Conservation (phyloP, 2,329 filamentous ascomycete species). For the Fusarium poae region DNA sequence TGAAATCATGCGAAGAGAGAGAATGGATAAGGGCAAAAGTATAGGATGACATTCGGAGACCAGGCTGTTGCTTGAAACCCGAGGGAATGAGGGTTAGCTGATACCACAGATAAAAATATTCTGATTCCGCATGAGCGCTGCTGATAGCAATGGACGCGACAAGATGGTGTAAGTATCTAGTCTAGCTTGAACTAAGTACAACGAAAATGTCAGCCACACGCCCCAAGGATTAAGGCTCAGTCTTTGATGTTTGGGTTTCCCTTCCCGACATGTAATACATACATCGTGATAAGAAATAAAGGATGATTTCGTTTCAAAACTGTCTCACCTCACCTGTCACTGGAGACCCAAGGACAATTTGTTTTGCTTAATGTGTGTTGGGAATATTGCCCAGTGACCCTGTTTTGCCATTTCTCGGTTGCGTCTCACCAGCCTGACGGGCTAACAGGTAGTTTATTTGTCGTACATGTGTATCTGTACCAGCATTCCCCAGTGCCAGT, state of each 20-base stretch:
- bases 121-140: background rate
- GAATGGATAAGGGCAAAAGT: slow-evolving; percentile 1
- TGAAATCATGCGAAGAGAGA: background rate
- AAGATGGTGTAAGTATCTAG: background rate
- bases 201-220: background rate
- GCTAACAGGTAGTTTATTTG: slow-evolving; percentile 18
- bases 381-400: slow-evolving; percentile 6
- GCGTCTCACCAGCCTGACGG: slow-evolving; percentile 26
- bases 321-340: slow-evolving; percentile 6
- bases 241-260: background rate
- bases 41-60: background rate
- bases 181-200: background rate
- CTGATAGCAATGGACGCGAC: background rate
- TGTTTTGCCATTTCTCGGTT: slow-evolving; percentile 13
- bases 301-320: slow-evolving; percentile 13
- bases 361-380: slow-evolving; percentile 10
- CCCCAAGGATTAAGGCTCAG: background rate
- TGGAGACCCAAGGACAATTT: background rate
- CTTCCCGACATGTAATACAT: background rate
- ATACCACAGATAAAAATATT: slow-evolving; percentile 22
- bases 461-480: slow-evolving; percentile 12
- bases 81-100: slow-evolving; percentile 2
- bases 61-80: slow-evolving; percentile 3
- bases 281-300: background rate
- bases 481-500: slow-evolving; percentile 32